Evolutionary conservation across 352 stramenopile species (phyloP).

Genomic region (Globisporangium spinosum): DNA sequence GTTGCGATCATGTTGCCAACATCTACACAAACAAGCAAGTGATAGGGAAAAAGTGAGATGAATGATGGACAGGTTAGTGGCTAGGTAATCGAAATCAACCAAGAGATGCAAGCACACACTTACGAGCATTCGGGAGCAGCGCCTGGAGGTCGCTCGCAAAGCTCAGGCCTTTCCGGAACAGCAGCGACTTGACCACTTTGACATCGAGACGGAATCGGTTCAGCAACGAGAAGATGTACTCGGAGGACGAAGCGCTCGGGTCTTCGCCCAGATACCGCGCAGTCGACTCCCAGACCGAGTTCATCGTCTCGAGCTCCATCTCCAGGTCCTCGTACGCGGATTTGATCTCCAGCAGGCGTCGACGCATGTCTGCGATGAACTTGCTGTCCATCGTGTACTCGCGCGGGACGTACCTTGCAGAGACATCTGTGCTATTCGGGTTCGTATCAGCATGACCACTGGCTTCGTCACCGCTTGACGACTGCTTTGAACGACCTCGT

Average conservation of each 20-base stretch:
- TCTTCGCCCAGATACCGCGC: constrained; percentile 71
- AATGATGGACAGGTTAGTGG: background rate
- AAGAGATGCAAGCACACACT: constrained; percentile 14
- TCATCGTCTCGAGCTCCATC: constrained; percentile 57
- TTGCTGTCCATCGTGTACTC: constrained; percentile 53
- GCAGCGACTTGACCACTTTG: constrained; percentile 59
- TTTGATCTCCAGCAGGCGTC: constrained; percentile 50
- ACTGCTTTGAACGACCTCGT: constrained; percentile 12
- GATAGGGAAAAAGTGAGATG: background rate
- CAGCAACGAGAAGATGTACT: constrained; percentile 65
- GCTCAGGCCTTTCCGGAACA: constrained; percentile 53
- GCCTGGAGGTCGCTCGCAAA: constrained; percentile 33
- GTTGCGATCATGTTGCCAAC: constrained; percentile 68
- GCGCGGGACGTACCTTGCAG: constrained; percentile 31
- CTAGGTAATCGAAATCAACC: too few relatives aligned
- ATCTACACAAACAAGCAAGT: constrained; percentile 20
- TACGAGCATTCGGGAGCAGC: constrained; percentile 43
- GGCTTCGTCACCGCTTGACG: background rate
- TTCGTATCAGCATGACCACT: background rate
- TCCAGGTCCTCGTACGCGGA: constrained; percentile 54
- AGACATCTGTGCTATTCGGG: background rate
- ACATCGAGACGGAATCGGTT: constrained; percentile 77
- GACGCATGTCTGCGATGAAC: constrained; percentile 55
- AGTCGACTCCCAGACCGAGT: constrained; percentile 55
- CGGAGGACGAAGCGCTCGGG: constrained; percentile 45